Base-by-base conservation (phyloP, 805 yeast genomes). In the Yarrowia sp. region DNA sequence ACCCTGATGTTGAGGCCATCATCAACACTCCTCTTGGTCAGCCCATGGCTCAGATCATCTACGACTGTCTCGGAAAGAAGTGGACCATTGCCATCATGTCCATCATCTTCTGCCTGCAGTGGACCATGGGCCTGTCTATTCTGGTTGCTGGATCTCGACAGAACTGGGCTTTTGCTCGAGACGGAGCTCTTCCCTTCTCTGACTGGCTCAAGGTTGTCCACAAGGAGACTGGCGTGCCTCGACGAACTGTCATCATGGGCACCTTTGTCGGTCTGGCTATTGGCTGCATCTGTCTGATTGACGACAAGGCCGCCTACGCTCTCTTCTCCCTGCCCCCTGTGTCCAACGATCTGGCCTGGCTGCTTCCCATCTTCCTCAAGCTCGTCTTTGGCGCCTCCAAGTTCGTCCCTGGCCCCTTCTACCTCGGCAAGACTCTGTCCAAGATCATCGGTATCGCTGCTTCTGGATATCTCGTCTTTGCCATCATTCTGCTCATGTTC, bases 151-250 rank as follows among this genome's bases (percentile, higher is more conserved):
- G 85, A 8, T 87, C 90, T 5, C 83, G 92, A 77, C 92, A 88
- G 76, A 82, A 87, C 63, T 89, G 89, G 87, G 91, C 92, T 0
- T 87, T 88, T 76, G 87, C 91, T 49, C 84, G 94, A 79, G 94
- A 89, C 76, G 87, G 88, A 73, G 92, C 92, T 15, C 81, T 89
- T 69, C 93, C 93, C 9, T 79, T 87, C 71, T 82, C 88, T 14
- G 77, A 81, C 50, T 80, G 80, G 74, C 82, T 89, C 71, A 86
- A 87, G 72, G 83, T 79, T 53, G 90, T 89, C 53, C 80, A 89
- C 73, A 80, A 83, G 66, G 82, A 76, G 69, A 78, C 84, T 45
- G 80, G 83, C n/a, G 89, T 87, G 38, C 94, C 95, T 15, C 76
- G 87, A 36, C 82, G 87, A 72, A 92, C 93, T 1, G 84, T 88